Evolutionary conservation across 2,329 filamentous ascomycete species (phyloP), one percentile per base, ranked within the genome.

Genomic region (Fusarium sp.): DNA sequence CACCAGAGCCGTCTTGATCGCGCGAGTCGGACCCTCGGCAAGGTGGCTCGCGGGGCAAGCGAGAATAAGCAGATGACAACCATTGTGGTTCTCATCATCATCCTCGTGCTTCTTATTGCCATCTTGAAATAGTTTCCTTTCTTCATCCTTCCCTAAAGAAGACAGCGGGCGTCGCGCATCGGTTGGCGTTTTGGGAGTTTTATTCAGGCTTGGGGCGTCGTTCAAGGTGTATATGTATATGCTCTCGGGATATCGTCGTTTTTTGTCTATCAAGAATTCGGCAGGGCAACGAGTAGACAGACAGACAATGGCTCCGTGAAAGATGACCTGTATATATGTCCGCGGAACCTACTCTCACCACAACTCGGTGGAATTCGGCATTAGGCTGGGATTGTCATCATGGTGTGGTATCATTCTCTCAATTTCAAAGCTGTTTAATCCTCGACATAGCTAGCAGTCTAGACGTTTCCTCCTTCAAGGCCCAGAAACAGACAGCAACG

Each of bases 31-130:
- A 85, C 90, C 72, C 82, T 99, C 67, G 90, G 90, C 40, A 86
- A 85, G 70, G 88, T 98, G 64, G 87, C 91, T 10, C 83, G 89
- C 71, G 90, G 89, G 68, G 93, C 93, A 2, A 88, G 89, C 74
- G 93, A 97, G 76, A 96, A 95, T 79, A 93, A 91, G 87, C 93
- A 95, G 81, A 89, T 96, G 89, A 90, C 89, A 61, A 86, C 90
- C 27, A 92, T 96, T 63, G 89, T 97, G 70, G 86, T 90, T 16
- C 81, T 97, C 77, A 96, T 97, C 72, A 86, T 96, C 55, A 85
- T 97, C 10, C 80, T 97, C 73, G 85, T 97, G 5, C 81, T 97
- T 74, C 79, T 97, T 74, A 96, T 97, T 81, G 87, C 91, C 23
- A 87, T 97, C 49, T 78, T 94, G 80, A 96, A 96, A 81, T 94